phyloP scores from a whole-genome alignment of 768 basidiomycete species.

The Lentinula raphanica region DNA sequence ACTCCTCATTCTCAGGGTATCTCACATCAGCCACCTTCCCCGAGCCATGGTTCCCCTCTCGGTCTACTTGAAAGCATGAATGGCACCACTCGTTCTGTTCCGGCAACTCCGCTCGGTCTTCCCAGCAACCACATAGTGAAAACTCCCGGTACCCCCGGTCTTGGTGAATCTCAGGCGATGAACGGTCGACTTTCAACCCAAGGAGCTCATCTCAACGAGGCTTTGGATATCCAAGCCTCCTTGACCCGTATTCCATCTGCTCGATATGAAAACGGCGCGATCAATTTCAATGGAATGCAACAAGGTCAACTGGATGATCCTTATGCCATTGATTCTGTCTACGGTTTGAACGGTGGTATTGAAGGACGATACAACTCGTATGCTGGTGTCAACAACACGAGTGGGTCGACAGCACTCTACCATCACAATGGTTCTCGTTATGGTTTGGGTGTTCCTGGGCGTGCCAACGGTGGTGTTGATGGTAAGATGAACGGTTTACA shows the following conservation, averaged over 20 bases:
- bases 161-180: slow-evolving; percentile 52
- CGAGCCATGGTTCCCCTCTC: slow-evolving; percentile 73
- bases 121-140: slow-evolving; percentile 52
- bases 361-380: slow-evolving; percentile 58
- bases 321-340: slow-evolving; percentile 52
- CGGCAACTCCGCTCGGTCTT: slow-evolving; percentile 72
- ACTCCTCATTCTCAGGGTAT: slow-evolving; percentile 60
- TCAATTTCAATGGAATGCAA: slow-evolving; percentile 53
- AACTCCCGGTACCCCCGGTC: slow-evolving; percentile 59
- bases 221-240: slow-evolving; percentile 64
- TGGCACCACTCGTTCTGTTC: slow-evolving; percentile 70
- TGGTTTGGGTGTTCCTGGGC: slow-evolving; percentile 56
- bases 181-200: slow-evolving; percentile 59
- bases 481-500: slow-evolving; percentile 86
- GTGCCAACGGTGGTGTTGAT: slow-evolving; percentile 48
- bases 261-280: slow-evolving; percentile 50
- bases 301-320: slow-evolving; percentile 43
- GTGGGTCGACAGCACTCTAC: slow-evolving; percentile 72
- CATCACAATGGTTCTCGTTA: slow-evolving; percentile 76
- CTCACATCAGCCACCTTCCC: slow-evolving; percentile 42
- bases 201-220: slow-evolving; percentile 41
- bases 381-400: slow-evolving; percentile 30
- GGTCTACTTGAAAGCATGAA: slow-evolving; percentile 56
- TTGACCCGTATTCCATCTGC: slow-evolving; percentile 60
- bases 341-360: slow-evolving; percentile 42